Evolutionary conservation across 768 basidiomycete species (phyloP).

Genomic region (Tulasnella calospora): DNA sequence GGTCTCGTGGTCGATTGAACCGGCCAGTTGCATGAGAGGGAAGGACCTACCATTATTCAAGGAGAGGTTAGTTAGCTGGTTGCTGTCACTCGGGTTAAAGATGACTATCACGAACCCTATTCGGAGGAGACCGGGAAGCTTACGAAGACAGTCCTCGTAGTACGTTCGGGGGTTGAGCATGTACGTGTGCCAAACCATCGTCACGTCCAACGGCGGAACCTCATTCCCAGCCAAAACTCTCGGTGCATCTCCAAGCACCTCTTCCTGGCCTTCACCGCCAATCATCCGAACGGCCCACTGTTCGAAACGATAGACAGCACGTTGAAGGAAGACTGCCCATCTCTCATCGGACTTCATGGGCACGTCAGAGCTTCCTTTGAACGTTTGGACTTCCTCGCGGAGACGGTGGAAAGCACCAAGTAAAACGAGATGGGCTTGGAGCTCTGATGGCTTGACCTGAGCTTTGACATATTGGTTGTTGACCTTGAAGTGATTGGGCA

Average conservation of each 20-base stretch:
- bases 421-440: slow-evolving; percentile 27
- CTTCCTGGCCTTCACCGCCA: background rate
- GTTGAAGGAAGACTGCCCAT: slow-evolving; percentile 29
- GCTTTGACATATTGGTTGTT: slow-evolving; percentile 10
- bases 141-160: slow-evolving; percentile 28
- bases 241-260: background rate
- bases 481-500: background rate
- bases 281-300: slow-evolving; percentile 22
- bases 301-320: slow-evolving; percentile 29
- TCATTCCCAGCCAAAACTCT: background rate
- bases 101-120: background rate
- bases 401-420: slow-evolving; percentile 27
- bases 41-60: slow-evolving; percentile 1
- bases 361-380: background rate
- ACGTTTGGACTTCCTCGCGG: slow-evolving; percentile 10
- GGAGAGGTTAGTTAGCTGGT: background rate
- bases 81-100: background rate
- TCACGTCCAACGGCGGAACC: slow-evolving; percentile 31
- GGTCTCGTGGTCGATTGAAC: slow-evolving; percentile 24
- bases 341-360: slow-evolving; percentile 19
- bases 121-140: background rate
- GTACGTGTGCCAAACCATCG: slow-evolving; percentile 24
- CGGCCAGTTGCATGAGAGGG: slow-evolving; percentile 23
- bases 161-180: slow-evolving; percentile 29
- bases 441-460: slow-evolving; percentile 23